Evolutionary conservation across 768 basidiomycete genomes (phyloP), one percentile per base, ranked within the genome.

Genomic region (Naematelia aurantialba): DNA sequence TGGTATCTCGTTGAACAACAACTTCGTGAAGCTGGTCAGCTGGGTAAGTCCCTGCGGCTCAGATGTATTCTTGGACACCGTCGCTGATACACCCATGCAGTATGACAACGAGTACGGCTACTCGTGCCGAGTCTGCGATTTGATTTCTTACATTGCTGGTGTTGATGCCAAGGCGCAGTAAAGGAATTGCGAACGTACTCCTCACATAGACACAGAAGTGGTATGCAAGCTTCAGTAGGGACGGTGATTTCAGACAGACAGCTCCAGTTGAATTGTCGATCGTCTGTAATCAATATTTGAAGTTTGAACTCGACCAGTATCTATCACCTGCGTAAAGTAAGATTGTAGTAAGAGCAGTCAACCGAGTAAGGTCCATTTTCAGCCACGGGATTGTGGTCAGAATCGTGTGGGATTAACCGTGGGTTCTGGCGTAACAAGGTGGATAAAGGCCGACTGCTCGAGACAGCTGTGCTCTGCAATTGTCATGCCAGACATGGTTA

Each of bases 11-110:
- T 85, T 98, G 76, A 96, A 88, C 86, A 72, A 81, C 62, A 87
- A 87, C 81, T 97, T 98, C 72, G 89, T 97, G 82, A 98, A 98
- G 85, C 85, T 96, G 72, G 87, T 98, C 76, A 77, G 89, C 45
- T 96, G 93, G 91, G 68, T 69, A 48, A 61, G 66, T 67, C 1
- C n/a, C 31, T 5, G 24, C 4, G 22, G 17, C 5, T 50, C 45
- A 34, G 45, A 4, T 3, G 14, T 8, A 5, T 8, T 2, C 13
- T 13, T 22, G 11, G 12, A 42, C 21, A 4, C 19, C 12, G 34
- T 11, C 12, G 19, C 30, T 5, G 4, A 31, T 34, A 12, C 17
- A 45, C 61, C 27, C n/a, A 11, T n/a, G 19, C 53, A 68, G 66
- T 72, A 77, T 75, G 76, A 76, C 72, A 79, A 77, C 73, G 76